Evolutionary conservation across 305 asterid genomes (phyloP), one percentile per base, ranked within the genome.

Genomic region (Andrographis paniculata): DNA sequence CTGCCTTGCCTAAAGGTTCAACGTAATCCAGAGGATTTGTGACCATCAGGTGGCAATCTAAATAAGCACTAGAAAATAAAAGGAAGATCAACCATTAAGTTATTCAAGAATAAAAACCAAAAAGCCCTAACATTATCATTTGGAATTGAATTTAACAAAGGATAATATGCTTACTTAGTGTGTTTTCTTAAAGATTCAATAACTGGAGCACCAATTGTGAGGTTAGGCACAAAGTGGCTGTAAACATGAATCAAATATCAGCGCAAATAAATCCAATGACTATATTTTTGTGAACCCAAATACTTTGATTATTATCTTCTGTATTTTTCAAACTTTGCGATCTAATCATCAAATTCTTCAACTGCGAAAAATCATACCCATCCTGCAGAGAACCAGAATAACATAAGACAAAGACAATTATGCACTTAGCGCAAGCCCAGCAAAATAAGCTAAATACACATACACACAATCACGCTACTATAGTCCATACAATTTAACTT

Each of bases 11-110:
- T 1, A 89, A 63, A 33, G 88, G 77, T 45, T 85, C 95, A 30
- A 86, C 93, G 42, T 91, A 86, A 70, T 91, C 99, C 36, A 80
- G 71, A 50, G 99, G 99, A 70, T 86, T 91, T 52, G 96, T 80
- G 57, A 86, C 96, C 99, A 91, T 86, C 33, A 91, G 78, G 65
- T 91, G 96, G 71, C 94, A 91, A 75, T 91, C 99, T 53, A 91
- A 60, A 73, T 91, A 91, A 30, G 96, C 95, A 22, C 96, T 91
- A 93, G 50, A 67, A 59, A 45, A 31, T 27, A 39, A 42, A 16
- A 27, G 41, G 19, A n/a, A n/a, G n/a, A n/a, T n/a, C n/a, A n/a
- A n/a, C n/a, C n/a, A n/a, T n/a, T n/a, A n/a, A n/a, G n/a, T n/a
- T n/a, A n/a, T n/a, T n/a, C 31, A 39, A 38, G 31, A 37, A 28